These are phyloP conservation scores for Geosmithia putterillii DNA, from an alignment of 2,329 filamentous ascomycete species.

Conservation along the genomic window DNA sequence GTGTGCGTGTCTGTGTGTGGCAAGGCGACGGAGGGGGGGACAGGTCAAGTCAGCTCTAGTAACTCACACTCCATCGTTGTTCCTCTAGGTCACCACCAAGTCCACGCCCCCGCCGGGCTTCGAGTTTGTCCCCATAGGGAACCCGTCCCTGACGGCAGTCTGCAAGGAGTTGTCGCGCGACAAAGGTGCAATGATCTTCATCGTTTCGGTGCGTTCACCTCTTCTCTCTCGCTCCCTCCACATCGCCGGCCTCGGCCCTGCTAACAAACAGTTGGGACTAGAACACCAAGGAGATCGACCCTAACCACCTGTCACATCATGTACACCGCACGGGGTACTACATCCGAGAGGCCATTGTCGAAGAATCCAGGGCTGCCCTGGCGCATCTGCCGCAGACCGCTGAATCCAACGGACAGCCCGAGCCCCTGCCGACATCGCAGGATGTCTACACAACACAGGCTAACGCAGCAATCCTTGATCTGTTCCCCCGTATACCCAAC, in stretches of 20 bases:
- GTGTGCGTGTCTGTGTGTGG: too few relatives aligned
- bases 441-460: slow-evolving; percentile 49
- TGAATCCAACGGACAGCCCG: slow-evolving; percentile 24
- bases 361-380: slow-evolving; percentile 31
- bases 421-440: slow-evolving; percentile 48
- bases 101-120: slow-evolving; percentile 45
- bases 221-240: slow-evolving; percentile 1
- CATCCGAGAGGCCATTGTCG: slow-evolving; percentile 45
- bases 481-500: slow-evolving; percentile 54
- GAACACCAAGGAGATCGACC: slow-evolving; percentile 16
- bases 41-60: too few relatives aligned
- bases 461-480: slow-evolving; percentile 47
- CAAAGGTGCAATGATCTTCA: slow-evolving; percentile 50
- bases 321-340: slow-evolving; percentile 50
- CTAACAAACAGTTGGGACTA: too few relatives aligned
- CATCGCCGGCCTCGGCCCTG: too few relatives aligned
- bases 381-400: slow-evolving; percentile 11
- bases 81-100: slow-evolving; percentile 36
- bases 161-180: slow-evolving; percentile 56
- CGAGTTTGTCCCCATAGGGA: slow-evolving; percentile 49
- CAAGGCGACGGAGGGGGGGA: too few relatives aligned
- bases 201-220: slow-evolving; percentile 44
- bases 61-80: slow-evolving; percentile 12
- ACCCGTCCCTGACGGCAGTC: slow-evolving; percentile 44
- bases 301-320: slow-evolving; percentile 34